Percentiles rank a stretch among this genome's conserved stretches.
Conservation (phyloP, 371 early-diverging fungal genomes). For the Scutellospora calospora region DNA sequence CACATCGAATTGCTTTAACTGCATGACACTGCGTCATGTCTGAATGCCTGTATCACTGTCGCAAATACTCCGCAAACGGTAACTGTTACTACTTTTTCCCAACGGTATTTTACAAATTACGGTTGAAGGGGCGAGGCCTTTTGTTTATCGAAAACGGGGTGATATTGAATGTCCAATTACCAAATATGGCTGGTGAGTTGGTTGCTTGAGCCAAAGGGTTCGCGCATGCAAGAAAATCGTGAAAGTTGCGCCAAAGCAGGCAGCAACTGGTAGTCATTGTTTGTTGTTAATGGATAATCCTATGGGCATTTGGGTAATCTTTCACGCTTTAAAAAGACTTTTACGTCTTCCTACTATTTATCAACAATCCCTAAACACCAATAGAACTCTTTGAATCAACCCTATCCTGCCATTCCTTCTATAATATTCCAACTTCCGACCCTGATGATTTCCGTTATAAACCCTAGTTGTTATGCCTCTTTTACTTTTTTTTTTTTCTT, state of each 20-base stretch:
- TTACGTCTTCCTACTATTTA: background rate
- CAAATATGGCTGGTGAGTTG: conserved; percentile 10
- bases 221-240: conserved; percentile 27
- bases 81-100: conserved; percentile 1
- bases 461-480: conserved; percentile 29
- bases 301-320: conserved; percentile 24
- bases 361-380: conserved; percentile 14
- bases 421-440: conserved; percentile 35
- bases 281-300: conserved; percentile 19
- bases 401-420: background rate
- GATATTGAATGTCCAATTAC: conserved; percentile 11
- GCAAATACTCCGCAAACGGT: conserved; percentile 4
- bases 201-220: conserved; percentile 15
- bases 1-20: background rate
- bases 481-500: conserved; percentile 1
- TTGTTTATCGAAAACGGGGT: conserved; percentile 23
- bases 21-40: background rate
- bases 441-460: conserved; percentile 31
- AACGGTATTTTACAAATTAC: background rate
- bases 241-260: conserved; percentile 5
- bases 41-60: background rate
- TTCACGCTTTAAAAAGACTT: conserved; percentile 12
- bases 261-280: background rate
- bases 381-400: conserved; percentile 11
- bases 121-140: background rate